Conservation (phyloP, 2,329 filamentous ascomycete species). For the Escovopsis weberi region DNA sequence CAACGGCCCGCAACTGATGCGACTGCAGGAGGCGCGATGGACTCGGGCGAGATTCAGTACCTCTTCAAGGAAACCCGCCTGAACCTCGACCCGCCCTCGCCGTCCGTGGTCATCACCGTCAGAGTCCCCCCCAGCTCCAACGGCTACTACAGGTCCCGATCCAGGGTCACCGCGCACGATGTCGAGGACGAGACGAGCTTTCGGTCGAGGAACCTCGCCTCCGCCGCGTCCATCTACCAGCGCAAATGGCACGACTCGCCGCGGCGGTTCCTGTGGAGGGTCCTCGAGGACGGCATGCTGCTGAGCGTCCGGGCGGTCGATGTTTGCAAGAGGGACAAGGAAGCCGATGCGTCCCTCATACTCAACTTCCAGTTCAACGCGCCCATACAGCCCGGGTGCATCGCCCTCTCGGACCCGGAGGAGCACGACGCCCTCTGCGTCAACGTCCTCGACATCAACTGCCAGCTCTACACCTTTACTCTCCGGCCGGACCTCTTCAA, state of each 20-base stretch:
- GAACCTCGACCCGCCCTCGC: conserved; percentile 60
- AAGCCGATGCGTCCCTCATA: conserved; percentile 56
- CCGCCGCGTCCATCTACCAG: conserved; percentile 71
- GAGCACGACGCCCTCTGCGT: conserved; percentile 66
- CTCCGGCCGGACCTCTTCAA: conserved; percentile 72
- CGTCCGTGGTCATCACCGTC: conserved; percentile 56
- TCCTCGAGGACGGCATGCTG: conserved; percentile 64
- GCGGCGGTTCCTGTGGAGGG: conserved; percentile 79
- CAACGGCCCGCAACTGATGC: conserved; percentile 8
- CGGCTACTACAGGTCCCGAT: conserved; percentile 28
- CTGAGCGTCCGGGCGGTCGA: conserved; percentile 77
- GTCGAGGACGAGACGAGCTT: conserved; percentile 62
- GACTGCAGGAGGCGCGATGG: conserved; percentile 54
- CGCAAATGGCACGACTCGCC: conserved; percentile 62
- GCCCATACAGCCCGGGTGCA: conserved; percentile 58
- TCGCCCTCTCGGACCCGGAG: conserved; percentile 67
- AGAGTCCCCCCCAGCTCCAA: conserved; percentile 42
- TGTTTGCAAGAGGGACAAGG: conserved; percentile 52
- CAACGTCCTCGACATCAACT: conserved; percentile 66
- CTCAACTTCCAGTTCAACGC: conserved; percentile 66
- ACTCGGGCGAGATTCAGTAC: conserved; percentile 44
- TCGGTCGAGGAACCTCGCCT: conserved; percentile 57
- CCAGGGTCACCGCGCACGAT: conserved; percentile 20
- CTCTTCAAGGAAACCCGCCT: conserved; percentile 79
- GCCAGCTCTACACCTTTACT: conserved; percentile 71